Evolutionary conservation across 2,329 filamentous ascomycete species (phyloP).

Genomic region (Macrophomina pseudophaseolina): DNA sequence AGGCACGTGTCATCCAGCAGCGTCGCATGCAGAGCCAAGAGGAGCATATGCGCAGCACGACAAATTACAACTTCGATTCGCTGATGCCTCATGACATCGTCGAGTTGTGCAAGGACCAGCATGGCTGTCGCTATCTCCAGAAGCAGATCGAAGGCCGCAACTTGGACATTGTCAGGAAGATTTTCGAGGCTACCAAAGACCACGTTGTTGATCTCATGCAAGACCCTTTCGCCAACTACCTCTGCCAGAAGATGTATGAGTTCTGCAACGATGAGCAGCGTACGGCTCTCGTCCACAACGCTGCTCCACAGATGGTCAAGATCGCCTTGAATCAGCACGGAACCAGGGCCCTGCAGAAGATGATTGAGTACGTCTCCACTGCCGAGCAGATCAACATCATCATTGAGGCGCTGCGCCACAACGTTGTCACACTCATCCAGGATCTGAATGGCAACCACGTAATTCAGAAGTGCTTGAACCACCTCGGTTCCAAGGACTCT

Average conservation of each 20-base stretch:
- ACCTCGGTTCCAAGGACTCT: constrained; percentile 80
- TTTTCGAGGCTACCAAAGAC: constrained; percentile 90
- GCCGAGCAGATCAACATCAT: constrained; percentile 83
- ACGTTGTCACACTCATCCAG: constrained; percentile 93
- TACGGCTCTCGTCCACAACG: constrained; percentile 88
- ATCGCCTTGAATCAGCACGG: constrained; percentile 98
- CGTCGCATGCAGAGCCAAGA: constrained; percentile 76
- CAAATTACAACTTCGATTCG: constrained; percentile 70
- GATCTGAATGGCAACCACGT: constrained; percentile 99
- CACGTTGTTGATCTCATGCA: constrained; percentile 94
- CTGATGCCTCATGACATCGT: constrained; percentile 84
- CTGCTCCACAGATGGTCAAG: constrained; percentile 82
- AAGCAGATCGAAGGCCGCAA: constrained; percentile 94
- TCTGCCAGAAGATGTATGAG: constrained; percentile 97
- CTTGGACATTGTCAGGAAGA: constrained; percentile 83
- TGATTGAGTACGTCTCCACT: constrained; percentile 96
- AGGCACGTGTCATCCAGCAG: constrained; percentile 75
- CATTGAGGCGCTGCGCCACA: constrained; percentile 78
- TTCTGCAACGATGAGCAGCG: constrained; percentile 95
- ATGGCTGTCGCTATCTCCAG: constrained; percentile 95
- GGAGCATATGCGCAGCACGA: constrained; percentile 71
- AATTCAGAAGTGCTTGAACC: constrained; percentile 98
- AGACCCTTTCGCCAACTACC: constrained; percentile 98
- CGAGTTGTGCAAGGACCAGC: constrained; percentile 93
- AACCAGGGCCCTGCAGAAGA: constrained; percentile 95